These are phyloP conservation scores for Sugiyamaella boreocaroliniensis DNA, from an alignment of 805 yeast species.

Conservation along the genomic window DNA sequence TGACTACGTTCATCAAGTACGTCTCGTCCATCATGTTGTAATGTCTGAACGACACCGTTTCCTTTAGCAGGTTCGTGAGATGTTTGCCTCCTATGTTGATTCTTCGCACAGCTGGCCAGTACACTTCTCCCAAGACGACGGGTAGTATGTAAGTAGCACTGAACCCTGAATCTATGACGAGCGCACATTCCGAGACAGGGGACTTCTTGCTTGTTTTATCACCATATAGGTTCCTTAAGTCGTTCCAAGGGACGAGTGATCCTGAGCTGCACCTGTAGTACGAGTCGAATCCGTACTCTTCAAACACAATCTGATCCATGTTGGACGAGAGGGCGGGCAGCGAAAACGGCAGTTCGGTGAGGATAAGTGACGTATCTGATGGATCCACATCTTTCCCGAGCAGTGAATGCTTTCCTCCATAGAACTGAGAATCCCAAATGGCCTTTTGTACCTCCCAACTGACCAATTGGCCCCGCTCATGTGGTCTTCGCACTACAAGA, in stretches of 20 bases:
- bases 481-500: constrained; percentile 68
- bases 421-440: constrained; percentile 81
- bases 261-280: constrained; percentile 56
- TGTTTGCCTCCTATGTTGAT: constrained; percentile 83
- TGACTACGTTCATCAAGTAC: constrained; percentile 72
- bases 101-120: constrained; percentile 69
- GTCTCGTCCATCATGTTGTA: constrained; percentile 93
- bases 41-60: constrained; percentile 80
- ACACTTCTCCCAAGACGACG: constrained; percentile 66
- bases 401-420: constrained; percentile 33
- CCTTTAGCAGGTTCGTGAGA: constrained; percentile 75
- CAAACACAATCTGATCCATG: constrained; percentile 88
- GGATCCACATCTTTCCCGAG: constrained; percentile 29
- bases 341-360: constrained; percentile 77
- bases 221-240: constrained; percentile 28
- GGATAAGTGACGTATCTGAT: constrained; percentile 50
- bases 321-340: constrained; percentile 74
- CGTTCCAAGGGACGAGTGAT: constrained; percentile 51
- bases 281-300: constrained; percentile 76
- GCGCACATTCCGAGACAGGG: constrained; percentile 48
- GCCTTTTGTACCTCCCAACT: constrained; percentile 89
- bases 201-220: constrained; percentile 12
- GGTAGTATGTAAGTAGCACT: constrained; percentile 85
- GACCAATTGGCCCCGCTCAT: constrained; percentile 78
- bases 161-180: constrained; percentile 85